Evolutionary conservation across 164 flowering plant species (phyloP).

Genomic region (Pachysandra terminalis): DNA sequence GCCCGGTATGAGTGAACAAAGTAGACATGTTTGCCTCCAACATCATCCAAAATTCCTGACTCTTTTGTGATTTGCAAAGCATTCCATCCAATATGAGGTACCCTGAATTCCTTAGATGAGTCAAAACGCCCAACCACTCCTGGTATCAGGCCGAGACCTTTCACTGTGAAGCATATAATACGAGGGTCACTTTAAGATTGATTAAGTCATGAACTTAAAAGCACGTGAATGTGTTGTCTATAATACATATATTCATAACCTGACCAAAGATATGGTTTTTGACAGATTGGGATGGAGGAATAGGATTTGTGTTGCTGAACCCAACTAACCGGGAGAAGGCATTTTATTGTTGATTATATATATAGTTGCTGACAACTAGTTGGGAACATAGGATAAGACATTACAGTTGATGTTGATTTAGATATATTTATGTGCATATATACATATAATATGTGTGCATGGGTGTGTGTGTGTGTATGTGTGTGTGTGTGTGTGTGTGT

Average conservation of each 20-base stretch:
- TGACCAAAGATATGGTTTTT: too few species aligned
- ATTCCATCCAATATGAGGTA: conserved; percentile 99
- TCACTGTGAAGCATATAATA: conserved; percentile 46
- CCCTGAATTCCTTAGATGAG: conserved; percentile 70
- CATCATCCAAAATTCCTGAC: conserved; percentile 75
- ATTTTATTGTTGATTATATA: too few species aligned
- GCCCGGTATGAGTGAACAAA: conserved; percentile 98
- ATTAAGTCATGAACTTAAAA: conserved; percentile 4
- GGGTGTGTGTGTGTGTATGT: too few species aligned
- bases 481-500: too few species aligned
- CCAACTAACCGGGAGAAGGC: too few species aligned
- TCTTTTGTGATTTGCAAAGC: conserved; percentile 61
- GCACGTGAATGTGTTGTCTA: neutral
- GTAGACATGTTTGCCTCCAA: conserved; percentile 80
- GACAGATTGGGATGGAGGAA: too few species aligned
- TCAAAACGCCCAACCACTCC: conserved; percentile 96
- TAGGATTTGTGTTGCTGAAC: too few species aligned
- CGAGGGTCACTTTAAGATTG: conserved; percentile 5
- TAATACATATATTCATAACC: neutral
- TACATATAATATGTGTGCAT: too few species aligned
- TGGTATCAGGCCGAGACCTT: conserved; percentile 95
- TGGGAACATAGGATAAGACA: too few species aligned
- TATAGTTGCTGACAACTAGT: too few species aligned
- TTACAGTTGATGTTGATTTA: too few species aligned
- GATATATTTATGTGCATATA: too few species aligned